phyloP scores from a whole-genome alignment of 2,329 filamentous ascomycete genomes.

The Botryotinia narcissicola region DNA sequence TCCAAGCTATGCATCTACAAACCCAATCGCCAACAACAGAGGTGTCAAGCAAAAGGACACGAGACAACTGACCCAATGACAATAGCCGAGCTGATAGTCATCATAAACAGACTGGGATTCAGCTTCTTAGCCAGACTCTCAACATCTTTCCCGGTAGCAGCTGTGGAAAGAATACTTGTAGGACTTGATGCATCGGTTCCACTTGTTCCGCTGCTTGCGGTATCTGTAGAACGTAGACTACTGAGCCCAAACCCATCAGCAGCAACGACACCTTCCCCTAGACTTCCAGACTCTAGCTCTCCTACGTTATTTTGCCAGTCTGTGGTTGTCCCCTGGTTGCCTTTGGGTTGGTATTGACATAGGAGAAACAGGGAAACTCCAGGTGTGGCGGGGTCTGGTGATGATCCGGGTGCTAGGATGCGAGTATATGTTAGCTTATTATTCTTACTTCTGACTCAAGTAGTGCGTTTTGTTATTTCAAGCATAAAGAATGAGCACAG shows the following conservation, averaged over 20 bases:
- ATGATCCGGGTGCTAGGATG: constrained; percentile 1
- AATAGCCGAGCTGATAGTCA: background rate
- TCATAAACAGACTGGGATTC: no score
- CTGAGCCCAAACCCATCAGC: background rate
- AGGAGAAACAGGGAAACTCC: background rate
- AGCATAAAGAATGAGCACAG: background rate
- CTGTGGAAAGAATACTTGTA: background rate
- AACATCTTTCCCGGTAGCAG: background rate
- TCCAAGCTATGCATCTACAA: background rate
- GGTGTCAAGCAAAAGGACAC: background rate
- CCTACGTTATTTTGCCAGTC: background rate
- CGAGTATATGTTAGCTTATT: background rate
- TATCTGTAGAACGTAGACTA: background rate
- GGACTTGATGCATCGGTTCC: background rate
- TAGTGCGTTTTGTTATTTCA: no score
- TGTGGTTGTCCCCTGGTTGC: background rate
- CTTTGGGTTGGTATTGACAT: constrained; percentile 2
- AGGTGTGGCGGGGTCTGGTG: background rate
- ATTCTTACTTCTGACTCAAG: no score
- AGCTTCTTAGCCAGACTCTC: background rate
- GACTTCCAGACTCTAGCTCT: background rate
- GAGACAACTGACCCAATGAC: background rate
- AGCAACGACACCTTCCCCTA: background rate
- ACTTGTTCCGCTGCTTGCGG: no score
- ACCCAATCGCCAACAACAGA: background rate